Conservation (phyloP, 2,329 filamentous ascomycete species). For the Juglanconis oblonga region DNA sequence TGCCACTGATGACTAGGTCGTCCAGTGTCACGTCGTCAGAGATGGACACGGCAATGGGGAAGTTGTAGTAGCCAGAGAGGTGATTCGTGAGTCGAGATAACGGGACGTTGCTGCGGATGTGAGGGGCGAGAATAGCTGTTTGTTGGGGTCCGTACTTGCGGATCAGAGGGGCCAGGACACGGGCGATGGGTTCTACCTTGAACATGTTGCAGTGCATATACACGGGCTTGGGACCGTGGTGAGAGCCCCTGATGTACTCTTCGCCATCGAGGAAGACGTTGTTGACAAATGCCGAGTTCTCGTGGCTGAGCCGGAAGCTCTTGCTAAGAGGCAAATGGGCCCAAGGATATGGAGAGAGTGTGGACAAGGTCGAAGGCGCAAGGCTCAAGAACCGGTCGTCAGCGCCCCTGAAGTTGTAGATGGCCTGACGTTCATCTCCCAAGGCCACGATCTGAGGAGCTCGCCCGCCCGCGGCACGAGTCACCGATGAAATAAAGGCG, state of each 20-base stretch:
- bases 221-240: slow-evolving; percentile 27
- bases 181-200: slow-evolving; percentile 15
- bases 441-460: slow-evolving; percentile 26
- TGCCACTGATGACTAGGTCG: slow-evolving; percentile 25
- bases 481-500: slow-evolving; percentile 25
- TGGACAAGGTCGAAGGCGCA: slow-evolving; percentile 21
- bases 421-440: slow-evolving; percentile 30
- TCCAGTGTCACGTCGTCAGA: slow-evolving; percentile 25
- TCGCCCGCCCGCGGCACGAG: slow-evolving; percentile 12
- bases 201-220: slow-evolving; percentile 22
- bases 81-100: slow-evolving; percentile 18
- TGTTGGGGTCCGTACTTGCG: slow-evolving; percentile 17
- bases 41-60: slow-evolving; percentile 24
- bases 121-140: slow-evolving; percentile 20
- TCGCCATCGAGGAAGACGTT: slow-evolving; percentile 25
- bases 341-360: slow-evolving; percentile 24
- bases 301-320: slow-evolving; percentile 27
- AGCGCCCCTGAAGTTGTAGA: slow-evolving; percentile 28
- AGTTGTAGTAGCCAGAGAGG: slow-evolving; percentile 8
- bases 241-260: slow-evolving; percentile 27
- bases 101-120: slow-evolving; percentile 12
- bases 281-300: slow-evolving; percentile 27
- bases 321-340: slow-evolving; percentile 19
- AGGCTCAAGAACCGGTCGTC: slow-evolving; percentile 27
- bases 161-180: slow-evolving; percentile 21